Base-by-base conservation (phyloP, 1,139 yeast species). In the Protomyces macrosporus region DNA sequence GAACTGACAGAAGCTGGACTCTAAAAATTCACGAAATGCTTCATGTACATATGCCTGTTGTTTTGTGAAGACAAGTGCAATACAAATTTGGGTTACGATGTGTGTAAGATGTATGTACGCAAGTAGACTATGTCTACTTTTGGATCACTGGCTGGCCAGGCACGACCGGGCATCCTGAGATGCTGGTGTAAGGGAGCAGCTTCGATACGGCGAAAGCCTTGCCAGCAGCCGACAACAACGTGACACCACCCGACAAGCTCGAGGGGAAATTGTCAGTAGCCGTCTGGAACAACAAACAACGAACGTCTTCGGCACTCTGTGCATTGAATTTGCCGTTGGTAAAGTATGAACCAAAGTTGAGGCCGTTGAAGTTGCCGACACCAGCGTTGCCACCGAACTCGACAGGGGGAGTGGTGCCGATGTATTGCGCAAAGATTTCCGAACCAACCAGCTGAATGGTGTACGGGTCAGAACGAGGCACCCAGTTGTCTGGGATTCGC, bases 321-420 rank as follows among this genome's bases (percentile, higher is more conserved):
- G 48, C 52, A 34, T 40, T 52, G 35, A 58, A 42, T 34, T 52
- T 6, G 9, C 56, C 56, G 39, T 58, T 52, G 14, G 23, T 14
- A 12, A 52, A 32, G 53, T 33, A 33, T 33, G 39, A 7, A 12
- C 52, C 42, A 34, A 51, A 30, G 45, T 58, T 52, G 30, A 23
- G 35, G 45, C 34, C 56, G 35, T 58, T 23, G 62, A 58, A 58
- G 30, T 51, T 51, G 56, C 33, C 35, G 40, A 16, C 54, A 3
- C 62, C 62, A n/a, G 45, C 48, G 35, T 58, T 58, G 39, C 62
- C 62, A 33, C 62, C 62, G 35, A 58, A 58, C 23, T 10, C 23
- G 6, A 36, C 45, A 30, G 62, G 62, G 16, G 48, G 48, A 14
- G 48, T 42, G 34, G 53, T 39, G 2, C 56, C 62, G 35, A 52